Percentiles rank a stretch among this genome's conserved stretches.
phyloP scores from a whole-genome alignment of 2,329 filamentous ascomycete genomes.

The Bimuria novae-zelandiae region DNA sequence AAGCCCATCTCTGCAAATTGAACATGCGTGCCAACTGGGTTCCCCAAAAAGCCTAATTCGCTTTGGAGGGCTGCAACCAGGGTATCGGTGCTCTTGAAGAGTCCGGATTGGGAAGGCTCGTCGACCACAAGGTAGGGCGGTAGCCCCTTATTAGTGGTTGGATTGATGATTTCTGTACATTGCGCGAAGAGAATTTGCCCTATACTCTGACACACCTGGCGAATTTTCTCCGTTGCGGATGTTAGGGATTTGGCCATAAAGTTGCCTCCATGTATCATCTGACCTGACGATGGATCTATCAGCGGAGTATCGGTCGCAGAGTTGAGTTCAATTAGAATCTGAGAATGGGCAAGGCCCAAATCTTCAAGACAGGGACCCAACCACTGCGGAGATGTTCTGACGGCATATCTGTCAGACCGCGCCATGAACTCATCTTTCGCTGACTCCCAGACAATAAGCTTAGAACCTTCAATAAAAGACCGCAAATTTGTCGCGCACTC shows the following conservation, averaged over 20 bases:
- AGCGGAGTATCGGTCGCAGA: constrained; percentile 71
- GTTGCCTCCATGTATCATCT: constrained; percentile 66
- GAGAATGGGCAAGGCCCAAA: constrained; percentile 59
- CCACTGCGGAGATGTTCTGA: constrained; percentile 70
- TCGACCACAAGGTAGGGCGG: constrained; percentile 65
- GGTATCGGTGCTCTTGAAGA: constrained; percentile 69
- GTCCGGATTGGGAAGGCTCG: constrained; percentile 62
- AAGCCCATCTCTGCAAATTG: constrained; percentile 71
- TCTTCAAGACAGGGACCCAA: constrained; percentile 70
- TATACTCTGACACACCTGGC: constrained; percentile 56
- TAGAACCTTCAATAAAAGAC: constrained; percentile 27
- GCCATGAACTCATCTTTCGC: constrained; percentile 11
- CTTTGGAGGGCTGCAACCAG: constrained; percentile 67
- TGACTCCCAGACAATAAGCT: constrained; percentile 18
- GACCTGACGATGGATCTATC: constrained; percentile 50
- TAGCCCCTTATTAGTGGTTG: constrained; percentile 62
- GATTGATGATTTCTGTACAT: constrained; percentile 66
- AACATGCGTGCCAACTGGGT: constrained; percentile 66
- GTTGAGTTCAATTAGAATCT: constrained; percentile 66
- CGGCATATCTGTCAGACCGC: constrained; percentile 66
- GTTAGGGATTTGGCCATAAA: constrained; percentile 69
- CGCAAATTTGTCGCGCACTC: constrained; percentile 30
- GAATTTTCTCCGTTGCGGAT: constrained; percentile 67
- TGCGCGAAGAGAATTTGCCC: constrained; percentile 69
- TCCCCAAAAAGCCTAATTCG: constrained; percentile 65